Base-by-base conservation (phyloP, 495 filamentous ascomycete genomes). In the Talaromyces trachyspermus region DNA sequence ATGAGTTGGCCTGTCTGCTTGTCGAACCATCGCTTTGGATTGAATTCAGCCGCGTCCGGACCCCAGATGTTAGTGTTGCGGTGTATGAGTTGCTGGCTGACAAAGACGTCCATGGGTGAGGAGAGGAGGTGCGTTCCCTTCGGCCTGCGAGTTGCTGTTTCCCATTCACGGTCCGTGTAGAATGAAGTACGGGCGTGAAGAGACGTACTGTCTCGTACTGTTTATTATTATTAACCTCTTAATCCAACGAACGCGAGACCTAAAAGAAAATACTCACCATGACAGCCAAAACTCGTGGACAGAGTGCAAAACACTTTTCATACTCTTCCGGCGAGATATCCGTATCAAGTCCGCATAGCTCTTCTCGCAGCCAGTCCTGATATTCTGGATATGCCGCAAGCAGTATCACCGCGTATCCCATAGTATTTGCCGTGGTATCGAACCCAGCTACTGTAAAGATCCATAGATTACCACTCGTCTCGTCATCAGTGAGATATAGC, bases 371-470 rank as follows among this genome's bases (percentile, higher is more conserved):
- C 72, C 71, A 75, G 0, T 61, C 56, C 51, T 80, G 76, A 50
- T 62, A 73, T 14, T 69, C 43, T 0, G 74, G 70, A 49, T 75
- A 58, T 0, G 61, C 57, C 0, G 77, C 71, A 0, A 80, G 55
- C 19, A 78, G 60, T 17, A 63, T 59, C 1, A 78, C 42, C 2
- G 75, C 65, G 50, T 70, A 76, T 0, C 69, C 65, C 23, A 79
- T 57, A 1, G 65, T 74, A 35, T 71, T 74, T 0, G 76, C 70
- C 0, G 75, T 77, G 0, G 76, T 78, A 45, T 81, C 76, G 49
- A 74, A 73, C 0, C 77, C 78, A 2, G 77, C 78, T 22, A 71
- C 63, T 23, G 63, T 78, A 50, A 79, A 75, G 3, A 72, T 59
- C 42, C 77, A 81, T 17, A 80, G 66, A 40, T 77, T 77, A 30